Percentiles rank a stretch among this genome's conserved stretches.
Conservation (phyloP, 2,329 filamentous ascomycete genomes). For the Rhinocladiella similis region DNA sequence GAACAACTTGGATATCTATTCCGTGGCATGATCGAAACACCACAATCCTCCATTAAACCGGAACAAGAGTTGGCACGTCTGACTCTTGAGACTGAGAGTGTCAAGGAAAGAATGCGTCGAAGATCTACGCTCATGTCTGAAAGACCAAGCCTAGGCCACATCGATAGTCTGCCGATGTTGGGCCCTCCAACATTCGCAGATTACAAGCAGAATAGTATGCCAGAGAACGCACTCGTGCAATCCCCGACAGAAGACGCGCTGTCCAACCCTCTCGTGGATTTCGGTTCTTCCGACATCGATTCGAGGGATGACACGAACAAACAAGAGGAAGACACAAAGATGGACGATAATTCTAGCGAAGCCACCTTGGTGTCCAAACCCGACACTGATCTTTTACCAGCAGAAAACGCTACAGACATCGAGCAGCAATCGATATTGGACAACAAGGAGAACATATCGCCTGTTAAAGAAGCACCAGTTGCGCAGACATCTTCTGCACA, state of each 20-base stretch:
- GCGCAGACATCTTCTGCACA: constrained; percentile 10
- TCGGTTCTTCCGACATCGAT: constrained; percentile 1
- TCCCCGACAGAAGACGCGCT: constrained; percentile 6
- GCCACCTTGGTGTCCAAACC: constrained; percentile 39
- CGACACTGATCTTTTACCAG: constrained; percentile 35
- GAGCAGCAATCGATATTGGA: constrained; percentile 29
- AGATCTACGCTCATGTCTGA: constrained; percentile 40
- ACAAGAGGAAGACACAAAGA: constrained; percentile 4
- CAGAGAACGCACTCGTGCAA: constrained; percentile 11
- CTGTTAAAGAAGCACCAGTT: constrained; percentile 19
- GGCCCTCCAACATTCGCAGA: constrained; percentile 20
- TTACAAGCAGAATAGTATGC: constrained; percentile 6
- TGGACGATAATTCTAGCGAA: constrained; percentile 36
- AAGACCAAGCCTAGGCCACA: constrained; percentile 29
- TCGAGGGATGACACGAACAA: constrained; percentile 1
- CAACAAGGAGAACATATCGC: constrained; percentile 43
- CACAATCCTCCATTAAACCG: constrained; percentile 65
- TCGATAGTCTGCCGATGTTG: constrained; percentile 19
- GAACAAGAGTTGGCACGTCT: constrained; percentile 76
- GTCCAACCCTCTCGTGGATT: constrained; percentile 1
- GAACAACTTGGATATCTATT: constrained; percentile 72
- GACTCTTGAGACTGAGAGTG: constrained; percentile 65
- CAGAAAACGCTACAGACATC: constrained; percentile 37
- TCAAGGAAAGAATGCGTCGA: constrained; percentile 53
- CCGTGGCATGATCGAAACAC: constrained; percentile 64